phyloP scores from a whole-genome alignment of 495 filamentous ascomycete species.

The Friedmanniomyces endolithicus region DNA sequence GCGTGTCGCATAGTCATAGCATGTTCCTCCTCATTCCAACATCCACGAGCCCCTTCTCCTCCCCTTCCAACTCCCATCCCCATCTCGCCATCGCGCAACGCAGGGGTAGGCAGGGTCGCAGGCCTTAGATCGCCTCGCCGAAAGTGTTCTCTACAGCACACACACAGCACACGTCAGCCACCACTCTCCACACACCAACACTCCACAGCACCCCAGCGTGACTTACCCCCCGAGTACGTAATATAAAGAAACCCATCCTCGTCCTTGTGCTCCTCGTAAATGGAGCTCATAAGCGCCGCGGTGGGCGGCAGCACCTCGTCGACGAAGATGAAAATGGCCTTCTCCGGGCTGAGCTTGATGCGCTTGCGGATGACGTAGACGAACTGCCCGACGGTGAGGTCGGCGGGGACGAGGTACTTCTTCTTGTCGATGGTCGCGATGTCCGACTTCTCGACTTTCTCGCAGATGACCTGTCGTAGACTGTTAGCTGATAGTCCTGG shows the following conservation, averaged over 20 bases:
- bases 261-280: slow-evolving; percentile 96
- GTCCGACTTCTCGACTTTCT: slow-evolving; percentile 98
- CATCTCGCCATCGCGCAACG: neutral
- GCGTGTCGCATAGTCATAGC: slow-evolving; percentile 2
- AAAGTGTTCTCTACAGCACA: slow-evolving; percentile 93
- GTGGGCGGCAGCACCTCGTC: slow-evolving; percentile 96
- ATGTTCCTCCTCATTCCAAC: neutral
- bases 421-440: slow-evolving; percentile 99
- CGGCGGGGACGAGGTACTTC: slow-evolving; percentile 97
- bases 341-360: slow-evolving; percentile 98
- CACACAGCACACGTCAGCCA: slow-evolving; percentile 11
- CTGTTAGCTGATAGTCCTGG: neutral
- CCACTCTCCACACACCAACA: neutral
- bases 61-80: neutral
- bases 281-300: slow-evolving; percentile 95
- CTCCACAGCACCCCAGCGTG: neutral
- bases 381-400: slow-evolving; percentile 98
- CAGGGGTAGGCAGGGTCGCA: neutral
- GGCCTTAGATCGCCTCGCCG: slow-evolving; percentile 39
- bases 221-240: slow-evolving; percentile 40
- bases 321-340: slow-evolving; percentile 99
- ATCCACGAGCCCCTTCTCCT: neutral
- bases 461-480: slow-evolving; percentile 76
- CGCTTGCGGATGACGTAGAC: slow-evolving; percentile 99
- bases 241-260: slow-evolving; percentile 53